Evolutionary conservation across 1,139 yeast genomes (phyloP).

Genomic region (Pichia sorboxylosa): DNA sequence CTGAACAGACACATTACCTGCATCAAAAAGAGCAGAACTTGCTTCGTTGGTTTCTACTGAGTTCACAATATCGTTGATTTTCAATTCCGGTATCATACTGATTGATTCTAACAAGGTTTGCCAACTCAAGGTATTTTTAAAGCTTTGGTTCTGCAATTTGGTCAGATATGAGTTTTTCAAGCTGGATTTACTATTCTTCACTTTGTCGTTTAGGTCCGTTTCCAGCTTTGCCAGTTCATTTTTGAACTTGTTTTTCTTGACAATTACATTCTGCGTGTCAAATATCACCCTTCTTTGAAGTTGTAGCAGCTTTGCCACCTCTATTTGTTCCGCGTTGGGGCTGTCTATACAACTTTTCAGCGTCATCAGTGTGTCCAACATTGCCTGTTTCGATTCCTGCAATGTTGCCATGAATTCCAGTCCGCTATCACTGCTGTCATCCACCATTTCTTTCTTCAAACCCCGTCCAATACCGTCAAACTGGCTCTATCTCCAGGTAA

Average conservation of each 20-base stretch:
- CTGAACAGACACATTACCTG: no score
- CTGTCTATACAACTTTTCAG: not conserved
- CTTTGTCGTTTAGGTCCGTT: slow-evolving; percentile 7
- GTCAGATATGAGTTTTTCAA: slow-evolving; percentile 12
- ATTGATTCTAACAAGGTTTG: slow-evolving; percentile 11
- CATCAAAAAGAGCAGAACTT: no score
- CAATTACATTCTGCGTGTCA: slow-evolving; percentile 15
- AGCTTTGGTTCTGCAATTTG: slow-evolving; percentile 14
- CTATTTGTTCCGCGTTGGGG: not conserved
- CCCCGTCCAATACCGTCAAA: no score
- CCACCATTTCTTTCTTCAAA: no score
- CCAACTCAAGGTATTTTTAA: slow-evolving; percentile 12
- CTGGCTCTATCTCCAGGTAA: no score
- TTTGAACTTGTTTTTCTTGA: slow-evolving; percentile 15
- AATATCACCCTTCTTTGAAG: slow-evolving; percentile 12
- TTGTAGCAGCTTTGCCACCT: slow-evolving; percentile 5
- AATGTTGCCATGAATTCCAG: no score
- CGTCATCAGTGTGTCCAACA: no score
- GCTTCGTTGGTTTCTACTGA: no score
- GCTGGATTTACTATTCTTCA: slow-evolving; percentile 12
- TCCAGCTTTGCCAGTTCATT: slow-evolving; percentile 3
- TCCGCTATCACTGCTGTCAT: no score
- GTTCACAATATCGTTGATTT: no score
- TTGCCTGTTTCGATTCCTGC: no score
- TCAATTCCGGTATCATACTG: slow-evolving; percentile 15